Evolutionary conservation across 768 basidiomycete species (phyloP), one percentile per base, ranked within the genome.

Genomic region (Suillus plorans): DNA sequence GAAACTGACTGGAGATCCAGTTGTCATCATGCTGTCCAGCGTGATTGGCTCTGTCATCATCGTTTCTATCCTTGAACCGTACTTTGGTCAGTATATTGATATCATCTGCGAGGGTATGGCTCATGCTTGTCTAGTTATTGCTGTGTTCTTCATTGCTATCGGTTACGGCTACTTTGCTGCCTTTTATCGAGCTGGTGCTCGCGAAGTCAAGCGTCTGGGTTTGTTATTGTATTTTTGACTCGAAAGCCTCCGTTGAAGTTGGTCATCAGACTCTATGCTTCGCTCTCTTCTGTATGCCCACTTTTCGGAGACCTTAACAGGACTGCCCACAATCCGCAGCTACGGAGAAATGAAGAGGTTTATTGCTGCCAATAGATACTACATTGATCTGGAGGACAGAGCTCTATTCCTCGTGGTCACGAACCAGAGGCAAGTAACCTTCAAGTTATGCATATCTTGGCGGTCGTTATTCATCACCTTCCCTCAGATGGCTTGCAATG

Each of bases 271-370:
- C 72, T 81, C 88, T 9, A 85, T 90, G 78, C 80, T 93, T 5
- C 88, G 91, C 44, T 90, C 89, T 2, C 77, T 89, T 12, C 81
- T 94, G 10, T 93, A 93, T 72, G 84, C 90, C 0, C 90, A 91
- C 70, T 90, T 93, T 71, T 85, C 89, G 0, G 92, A 93, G 74
- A 90, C 88, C 1, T 78, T 94, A 5, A 87, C 87, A 70, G 91
- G 91, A 18, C 78, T 88, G 36, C 81, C 86, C 0, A 91, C 89
- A 6, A 86, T 92, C 56, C 84, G 92, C 41, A 89, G 89, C 42
- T 95, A 91, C 67, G 87, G 88, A 41, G 85, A 85, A 69, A 80
- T 84, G 2, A 71, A 77, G 0, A 81, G 89, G 12, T 95, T 93
- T 76, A 75, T 89, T 28, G 72, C 77, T 14, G 84, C 88, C 56